A percentile compares a stretch with the other conserved stretches of the same genome.
phyloP scores from a whole-genome alignment of 2,329 filamentous ascomycete genomes.

The Ophiostoma ips region DNA sequence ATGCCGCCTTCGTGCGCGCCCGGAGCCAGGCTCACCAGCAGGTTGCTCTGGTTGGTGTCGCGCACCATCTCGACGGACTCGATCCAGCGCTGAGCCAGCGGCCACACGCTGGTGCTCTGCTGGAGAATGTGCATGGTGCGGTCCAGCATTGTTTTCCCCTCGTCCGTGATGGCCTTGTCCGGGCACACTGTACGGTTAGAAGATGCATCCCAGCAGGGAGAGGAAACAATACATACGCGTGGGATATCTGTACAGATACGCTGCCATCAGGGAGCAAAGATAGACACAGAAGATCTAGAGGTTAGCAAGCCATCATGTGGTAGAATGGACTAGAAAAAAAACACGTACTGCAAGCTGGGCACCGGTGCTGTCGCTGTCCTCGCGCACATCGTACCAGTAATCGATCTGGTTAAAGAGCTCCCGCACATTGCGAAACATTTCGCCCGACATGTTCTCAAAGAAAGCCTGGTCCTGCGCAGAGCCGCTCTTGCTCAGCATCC shows the following conservation, averaged over 20 bases:
- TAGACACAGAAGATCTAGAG: conserved; percentile 35
- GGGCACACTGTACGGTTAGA: conserved; percentile 23
- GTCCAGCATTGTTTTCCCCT: conserved; percentile 31
- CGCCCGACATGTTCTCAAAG: conserved; percentile 22
- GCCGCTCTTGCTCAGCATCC: not conserved
- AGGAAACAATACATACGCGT: conserved; percentile 7
- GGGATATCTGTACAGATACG: conserved; percentile 33
- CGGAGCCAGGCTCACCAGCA: conserved; percentile 15
- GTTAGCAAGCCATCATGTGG: not conserved
- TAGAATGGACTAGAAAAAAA: not conserved
- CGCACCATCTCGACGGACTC: conserved; percentile 30
- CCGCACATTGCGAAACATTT: conserved; percentile 33
- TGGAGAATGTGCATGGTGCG: conserved; percentile 29
- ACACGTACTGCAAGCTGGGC: conserved; percentile 33
- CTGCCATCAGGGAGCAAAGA: conserved; percentile 34
- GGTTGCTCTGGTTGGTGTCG: conserved; percentile 27
- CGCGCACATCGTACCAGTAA: conserved; percentile 31
- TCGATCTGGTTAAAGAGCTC: conserved; percentile 34
- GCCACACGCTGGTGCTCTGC: conserved; percentile 35
- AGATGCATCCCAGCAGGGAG: not conserved
- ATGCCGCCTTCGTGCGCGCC: conserved; percentile 29
- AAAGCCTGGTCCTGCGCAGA: not conserved
- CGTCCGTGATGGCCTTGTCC: conserved; percentile 23
- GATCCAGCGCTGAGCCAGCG: conserved; percentile 34
- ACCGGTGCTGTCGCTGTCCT: conserved; percentile 32